Evolutionary conservation across 345 rosid genomes (phyloP), one percentile per base, ranked within the genome.

Genomic region (Acer negundo): DNA sequence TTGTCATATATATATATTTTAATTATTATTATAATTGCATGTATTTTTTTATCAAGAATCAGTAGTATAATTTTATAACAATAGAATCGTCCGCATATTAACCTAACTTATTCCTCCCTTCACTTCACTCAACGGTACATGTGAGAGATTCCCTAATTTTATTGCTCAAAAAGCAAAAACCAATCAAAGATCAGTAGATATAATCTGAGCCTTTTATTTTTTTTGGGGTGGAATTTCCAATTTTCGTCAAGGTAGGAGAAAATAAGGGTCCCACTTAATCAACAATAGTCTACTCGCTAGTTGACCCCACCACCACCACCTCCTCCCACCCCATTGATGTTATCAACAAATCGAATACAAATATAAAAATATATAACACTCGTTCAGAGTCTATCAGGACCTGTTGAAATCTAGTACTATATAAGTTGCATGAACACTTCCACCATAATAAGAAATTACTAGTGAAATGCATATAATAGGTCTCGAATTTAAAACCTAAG

Each of bases 181-280:
- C 40, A 35, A 9, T 67, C 12, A 35, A 22, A 35, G 69, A 65
- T 19, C 46, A 2, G 7, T 24, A 47, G 40, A 47, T n/a, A n/a
- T n/a, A n/a, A n/a, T 69, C 59, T 7, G 61, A 53, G 6, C n/a
- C 6, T 2, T 4, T 46, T n/a, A n/a, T 46, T 46, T 46, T 46
- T 46, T 10, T 53, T 3, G 7, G 1, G 58, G n/a, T n/a, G n/a
- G 5, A 31, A 23, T 31, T 23, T 46, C 19, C 47, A n/a, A 7
- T 16, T 53, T 42, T 15, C 15, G 40, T 23, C 19, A 31, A 35
- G 44, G 75, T 17, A 55, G 11, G 4, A 2, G 10, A 13, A 10
- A 10, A 16, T 20, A 47, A 15, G 62, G 77, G 81, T 20, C 71
- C 80, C 78, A 69, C 75, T 67, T 24, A 28, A 75, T 75, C 75